phyloP scores from a whole-genome alignment of 2,329 filamentous ascomycete species.

The Xylariaceae sp. region DNA sequence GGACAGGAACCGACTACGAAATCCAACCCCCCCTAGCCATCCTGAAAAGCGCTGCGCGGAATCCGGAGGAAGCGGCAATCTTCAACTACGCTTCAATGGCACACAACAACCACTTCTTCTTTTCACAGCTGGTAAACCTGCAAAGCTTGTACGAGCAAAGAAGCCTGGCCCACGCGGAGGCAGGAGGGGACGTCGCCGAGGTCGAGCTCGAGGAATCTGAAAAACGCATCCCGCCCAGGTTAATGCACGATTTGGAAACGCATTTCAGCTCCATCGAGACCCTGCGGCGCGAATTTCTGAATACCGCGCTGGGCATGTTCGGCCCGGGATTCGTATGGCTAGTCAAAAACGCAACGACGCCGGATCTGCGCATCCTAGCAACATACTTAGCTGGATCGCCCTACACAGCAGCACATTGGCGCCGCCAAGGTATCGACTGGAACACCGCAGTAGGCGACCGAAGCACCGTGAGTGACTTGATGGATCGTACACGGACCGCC shows the following conservation, averaged over 20 bases:
- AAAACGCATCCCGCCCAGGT: conserved; percentile 49
- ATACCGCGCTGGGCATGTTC: conserved; percentile 86
- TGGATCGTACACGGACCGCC: conserved; percentile 37
- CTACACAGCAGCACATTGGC: conserved; percentile 78
- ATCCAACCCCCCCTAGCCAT: conserved; percentile 61
- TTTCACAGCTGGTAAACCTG: conserved; percentile 49
- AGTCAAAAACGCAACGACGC: conserved; percentile 52
- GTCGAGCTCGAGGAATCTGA: conserved; percentile 13
- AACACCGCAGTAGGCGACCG: conserved; percentile 53
- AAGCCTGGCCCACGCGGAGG: neutral
- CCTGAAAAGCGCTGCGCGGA: conserved; percentile 70
- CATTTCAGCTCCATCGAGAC: conserved; percentile 82
- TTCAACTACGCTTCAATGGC: conserved; percentile 99
- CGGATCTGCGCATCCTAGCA: conserved; percentile 63
- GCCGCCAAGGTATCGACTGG: conserved; percentile 65
- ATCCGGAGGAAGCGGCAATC: conserved; percentile 68
- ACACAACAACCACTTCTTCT: conserved; percentile 86
- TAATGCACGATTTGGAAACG: conserved; percentile 57
- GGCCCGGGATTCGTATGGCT: conserved; percentile 97
- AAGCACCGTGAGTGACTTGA: conserved; percentile 35
- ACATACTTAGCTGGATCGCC: conserved; percentile 93
- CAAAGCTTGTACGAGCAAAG: conserved; percentile 3
- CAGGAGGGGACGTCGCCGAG: conserved; percentile 11
- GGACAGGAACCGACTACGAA: conserved; percentile 60
- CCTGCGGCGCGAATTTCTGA: conserved; percentile 72